phyloP scores from a whole-genome alignment of 148 eudicot species.

The Silene latifolia region DNA sequence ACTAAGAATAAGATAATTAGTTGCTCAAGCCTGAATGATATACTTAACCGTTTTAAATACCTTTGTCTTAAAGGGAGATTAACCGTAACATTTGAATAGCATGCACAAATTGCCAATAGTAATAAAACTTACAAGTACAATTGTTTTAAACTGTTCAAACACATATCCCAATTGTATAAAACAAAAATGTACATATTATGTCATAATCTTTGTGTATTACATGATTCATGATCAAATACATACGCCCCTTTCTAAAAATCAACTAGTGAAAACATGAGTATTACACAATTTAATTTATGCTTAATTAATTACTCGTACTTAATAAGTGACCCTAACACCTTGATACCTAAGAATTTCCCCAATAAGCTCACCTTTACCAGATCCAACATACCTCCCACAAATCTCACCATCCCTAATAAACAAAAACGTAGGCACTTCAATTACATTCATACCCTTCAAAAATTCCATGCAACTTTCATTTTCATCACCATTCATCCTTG shows the following conservation, averaged over 20 bases:
- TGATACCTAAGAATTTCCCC: constrained; percentile 88
- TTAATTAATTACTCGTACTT: neutral
- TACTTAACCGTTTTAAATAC: too few species aligned
- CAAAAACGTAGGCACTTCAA: constrained; percentile 93
- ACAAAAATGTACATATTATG: constrained; percentile 4
- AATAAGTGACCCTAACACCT: constrained; percentile 85
- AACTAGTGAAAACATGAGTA: neutral
- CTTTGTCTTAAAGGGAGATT: too few species aligned
- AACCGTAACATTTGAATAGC: too few species aligned
- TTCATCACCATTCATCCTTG: constrained; percentile 95
- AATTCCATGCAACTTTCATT: constrained; percentile 88
- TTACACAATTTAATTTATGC: too few species aligned
- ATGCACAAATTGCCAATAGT: too few species aligned
- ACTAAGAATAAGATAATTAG: too few species aligned
- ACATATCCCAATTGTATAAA: neutral
- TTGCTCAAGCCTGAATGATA: too few species aligned
- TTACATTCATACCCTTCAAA: constrained; percentile 78
- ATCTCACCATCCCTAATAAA: constrained; percentile 83
- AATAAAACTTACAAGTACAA: neutral
- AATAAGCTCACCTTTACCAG: constrained; percentile 89
- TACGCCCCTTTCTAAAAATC: neutral
- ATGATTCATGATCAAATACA: constrained; percentile 6
- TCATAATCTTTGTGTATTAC: neutral
- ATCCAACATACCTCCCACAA: constrained; percentile 86
- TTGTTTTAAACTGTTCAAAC: neutral